Evolutionary conservation across 495 filamentous ascomycete species (phyloP), one percentile per base, ranked within the genome.

Genomic region (Podospora fimiseda): DNA sequence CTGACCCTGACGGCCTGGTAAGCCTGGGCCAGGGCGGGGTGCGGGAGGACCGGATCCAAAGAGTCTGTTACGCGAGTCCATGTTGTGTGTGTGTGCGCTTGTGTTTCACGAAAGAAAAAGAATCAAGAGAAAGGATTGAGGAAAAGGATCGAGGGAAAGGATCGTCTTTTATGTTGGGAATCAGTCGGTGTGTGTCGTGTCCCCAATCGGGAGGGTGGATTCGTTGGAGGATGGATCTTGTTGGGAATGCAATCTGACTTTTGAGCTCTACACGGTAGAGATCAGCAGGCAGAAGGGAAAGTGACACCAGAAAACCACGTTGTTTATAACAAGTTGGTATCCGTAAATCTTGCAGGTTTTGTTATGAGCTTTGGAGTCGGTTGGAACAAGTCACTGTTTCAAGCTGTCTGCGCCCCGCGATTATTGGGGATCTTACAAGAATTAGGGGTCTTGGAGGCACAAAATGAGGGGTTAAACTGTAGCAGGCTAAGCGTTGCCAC

Each of bases 11-110:
- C 70, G 64, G 7, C 53, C 60, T 11, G 68, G 64, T 22, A 70
- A 44, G 13, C 69, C 64, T 21, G 52, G 46, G 36, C 59, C 57
- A 30, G 44, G 23, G 40, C 53, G 58, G 50, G 27, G 23, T 56
- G 67, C 21, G 52, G 63, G n/a, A n/a, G n/a, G 23, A 54, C 61
- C 60, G 39, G 27, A 33, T 33, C 70, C 62, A 45, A 73, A 71
- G 44, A 71, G 66, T 43, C 69, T 69, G 59, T 65, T 70, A 55
- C 70, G 64, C 45, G 67, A 45, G 58, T 73, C 69, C 70, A 73
- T 73, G 36, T n/a, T n/a, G n/a, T n/a, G n/a, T n/a, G n/a, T n/a
- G n/a, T n/a, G n/a, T n/a, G n/a, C n/a, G n/a, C n/a, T n/a, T n/a
- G n/a, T n/a, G n/a, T n/a, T n/a, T n/a, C n/a, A n/a, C n/a, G n/a